Evolutionary conservation across 208 protist genomes (phyloP).

Genomic region (Acanthamoeba lenticulata): DNA sequence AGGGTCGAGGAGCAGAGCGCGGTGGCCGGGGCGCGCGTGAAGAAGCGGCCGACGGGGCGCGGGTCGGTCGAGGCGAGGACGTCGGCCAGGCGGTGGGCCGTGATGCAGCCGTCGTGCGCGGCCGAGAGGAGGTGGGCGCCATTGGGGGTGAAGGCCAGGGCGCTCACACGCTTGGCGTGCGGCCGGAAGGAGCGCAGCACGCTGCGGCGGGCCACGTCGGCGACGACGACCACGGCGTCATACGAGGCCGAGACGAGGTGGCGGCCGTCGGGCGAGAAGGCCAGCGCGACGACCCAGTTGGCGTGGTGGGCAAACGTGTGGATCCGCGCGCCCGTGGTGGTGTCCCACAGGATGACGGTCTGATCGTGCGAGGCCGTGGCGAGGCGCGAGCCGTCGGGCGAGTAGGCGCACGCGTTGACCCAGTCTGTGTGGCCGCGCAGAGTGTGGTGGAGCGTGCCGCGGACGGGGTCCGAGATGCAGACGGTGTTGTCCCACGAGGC

Average conservation of each 20-base stretch:
- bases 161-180: constrained; percentile 32
- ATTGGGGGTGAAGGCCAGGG: constrained; percentile 18
- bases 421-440: constrained; percentile 66
- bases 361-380: constrained; percentile 54
- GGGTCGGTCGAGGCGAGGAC: not conserved
- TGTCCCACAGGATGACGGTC: constrained; percentile 59
- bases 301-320: constrained; percentile 16
- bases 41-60: not conserved
- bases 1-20: constrained; percentile 1
- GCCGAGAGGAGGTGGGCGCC: not conserved
- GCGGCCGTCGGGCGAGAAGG: constrained; percentile 7
- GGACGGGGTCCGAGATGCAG: constrained; percentile 72
- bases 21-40: constrained; percentile 29
- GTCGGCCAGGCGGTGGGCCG: not conserved
- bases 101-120: constrained; percentile 35
- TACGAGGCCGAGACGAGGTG: constrained; percentile 70
- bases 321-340: not conserved
- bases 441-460: not conserved
- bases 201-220: constrained; percentile 52
- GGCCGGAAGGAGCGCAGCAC: not conserved
- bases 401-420: constrained; percentile 72
- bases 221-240: constrained; percentile 69
- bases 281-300: constrained; percentile 55
- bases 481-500: constrained; percentile 72
- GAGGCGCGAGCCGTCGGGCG: constrained; percentile 62